These are phyloP conservation scores for Lasiosphaeris hirsuta DNA, from an alignment of 495 filamentous ascomycete species.

Conservation along the genomic window DNA sequence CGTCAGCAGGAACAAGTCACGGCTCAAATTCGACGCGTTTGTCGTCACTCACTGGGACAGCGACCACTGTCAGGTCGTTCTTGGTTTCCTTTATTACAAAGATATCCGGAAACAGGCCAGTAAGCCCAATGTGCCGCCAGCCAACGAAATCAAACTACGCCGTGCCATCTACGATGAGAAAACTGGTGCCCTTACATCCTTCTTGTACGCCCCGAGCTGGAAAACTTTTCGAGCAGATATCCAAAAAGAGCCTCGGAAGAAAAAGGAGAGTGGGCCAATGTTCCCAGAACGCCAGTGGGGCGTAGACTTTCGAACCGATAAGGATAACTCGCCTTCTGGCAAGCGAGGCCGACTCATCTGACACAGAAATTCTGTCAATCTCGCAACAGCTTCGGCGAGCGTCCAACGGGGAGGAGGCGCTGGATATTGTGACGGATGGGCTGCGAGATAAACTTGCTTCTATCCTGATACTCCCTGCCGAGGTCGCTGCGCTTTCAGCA, in stretches of 20 bases:
- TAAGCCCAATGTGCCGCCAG: neutral
- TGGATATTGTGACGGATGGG: too few species aligned
- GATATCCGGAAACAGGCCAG: neutral
- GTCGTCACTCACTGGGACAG: conserved; percentile 1
- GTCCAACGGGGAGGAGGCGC: too few species aligned
- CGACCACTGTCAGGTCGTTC: neutral
- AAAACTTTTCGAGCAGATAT: neutral
- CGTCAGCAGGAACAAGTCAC: neutral
- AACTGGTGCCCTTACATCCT: neutral
- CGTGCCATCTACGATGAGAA: neutral
- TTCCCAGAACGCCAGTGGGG: too few species aligned
- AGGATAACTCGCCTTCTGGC: too few species aligned
- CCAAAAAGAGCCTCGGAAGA: conserved; percentile 37
- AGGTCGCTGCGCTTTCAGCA: too few species aligned
- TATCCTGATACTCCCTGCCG: too few species aligned
- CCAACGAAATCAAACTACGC: neutral
- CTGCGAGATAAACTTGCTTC: too few species aligned
- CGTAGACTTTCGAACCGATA: too few species aligned
- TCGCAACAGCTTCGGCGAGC: too few species aligned
- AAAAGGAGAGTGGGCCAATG: too few species aligned
- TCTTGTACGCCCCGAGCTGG: neutral
- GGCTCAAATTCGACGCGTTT: neutral
- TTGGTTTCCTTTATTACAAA: neutral
- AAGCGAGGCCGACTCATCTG: neutral
- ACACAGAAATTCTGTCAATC: neutral